Base-by-base conservation (phyloP, 352 stramenopile genomes). In the Phytophthora parvispora region DNA sequence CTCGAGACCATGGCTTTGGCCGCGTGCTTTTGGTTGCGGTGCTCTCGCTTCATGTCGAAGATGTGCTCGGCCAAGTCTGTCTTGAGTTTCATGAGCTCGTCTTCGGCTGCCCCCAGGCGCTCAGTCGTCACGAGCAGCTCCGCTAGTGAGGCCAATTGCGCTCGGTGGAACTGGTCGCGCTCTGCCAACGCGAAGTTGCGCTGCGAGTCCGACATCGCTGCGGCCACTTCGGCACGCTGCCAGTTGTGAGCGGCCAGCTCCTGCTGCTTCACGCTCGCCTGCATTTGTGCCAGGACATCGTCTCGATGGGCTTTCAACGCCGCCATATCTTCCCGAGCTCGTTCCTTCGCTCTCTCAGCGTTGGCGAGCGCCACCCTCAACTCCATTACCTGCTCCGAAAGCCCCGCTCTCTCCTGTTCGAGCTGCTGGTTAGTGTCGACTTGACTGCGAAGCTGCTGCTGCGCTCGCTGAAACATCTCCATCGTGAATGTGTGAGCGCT, bases 161-260 rank as follows among this genome's bases (percentile, higher is more conserved):
- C 74, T 12, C 77, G 79, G 22, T 88, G 79, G 7, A 80, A 68
- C 34, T 77, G 70, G 29, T 92, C 82, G 3, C 84, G 84, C 49
- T 92, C 83, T 5, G 56, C 75, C 7, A 91, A 81, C 27, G 81
- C 80, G 29, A 89, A 86, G 54, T 90, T 94, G 47, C 86, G 83
- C 57, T 91, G 83, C 9, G 84, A 91, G 27, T 94, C 86, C 3
- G 84, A 74, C 1, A 92, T 86, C 0, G 85, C 75, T 1, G 84
- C 84, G 0, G 86, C 82, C 0, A 75, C 58, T 55, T 94, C 86
- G 1, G 86, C 84, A 5, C 74, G 72, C 24, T 89, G 82, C 86
- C 86, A 94, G 29, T 78, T 75, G 51, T 80, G 54, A 0, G 81
- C 72, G 1, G 69, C 59, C 18, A 77, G 56, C 31, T 86, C 67